phyloP scores from a whole-genome alignment of 148 eudicot genomes.

The Persicaria maculosa region DNA sequence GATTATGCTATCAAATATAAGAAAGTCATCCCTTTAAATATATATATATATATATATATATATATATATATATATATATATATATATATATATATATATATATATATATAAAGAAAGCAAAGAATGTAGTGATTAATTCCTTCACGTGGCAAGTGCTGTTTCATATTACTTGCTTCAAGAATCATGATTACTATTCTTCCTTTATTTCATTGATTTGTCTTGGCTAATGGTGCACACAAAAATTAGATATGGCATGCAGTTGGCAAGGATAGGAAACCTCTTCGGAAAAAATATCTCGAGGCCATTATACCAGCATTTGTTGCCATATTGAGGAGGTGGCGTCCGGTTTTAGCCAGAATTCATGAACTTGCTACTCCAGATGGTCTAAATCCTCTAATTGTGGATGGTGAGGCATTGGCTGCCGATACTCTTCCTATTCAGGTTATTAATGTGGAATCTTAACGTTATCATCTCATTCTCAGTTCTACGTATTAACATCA shows the following conservation, averaged over 20 bases:
- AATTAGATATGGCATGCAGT: constrained; percentile 93
- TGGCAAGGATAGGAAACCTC: constrained; percentile 64
- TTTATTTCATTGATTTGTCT: neutral
- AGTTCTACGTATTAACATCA: neutral
- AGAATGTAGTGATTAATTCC: neutral
- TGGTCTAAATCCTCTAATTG: constrained; percentile 80
- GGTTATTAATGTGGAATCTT: constrained; percentile 34
- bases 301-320: constrained; percentile 89
- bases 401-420: constrained; percentile 81
- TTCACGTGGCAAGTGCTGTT: neutral
- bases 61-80: too few relatives aligned
- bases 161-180: neutral
- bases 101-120: neutral
- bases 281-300: constrained; percentile 88
- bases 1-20: too few relatives aligned
- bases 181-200: neutral
- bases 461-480: neutral
- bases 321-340: constrained; percentile 90
- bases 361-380: constrained; percentile 91
- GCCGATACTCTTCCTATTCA: constrained; percentile 89
- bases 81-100: too few relatives aligned
- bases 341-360: constrained; percentile 91
- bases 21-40: too few relatives aligned
- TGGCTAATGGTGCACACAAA: constrained; percentile 6
- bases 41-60: too few relatives aligned